These are phyloP conservation scores for Arthonia radiata DNA, from an alignment of 495 filamentous ascomycete genomes.

Conservation along the genomic window DNA sequence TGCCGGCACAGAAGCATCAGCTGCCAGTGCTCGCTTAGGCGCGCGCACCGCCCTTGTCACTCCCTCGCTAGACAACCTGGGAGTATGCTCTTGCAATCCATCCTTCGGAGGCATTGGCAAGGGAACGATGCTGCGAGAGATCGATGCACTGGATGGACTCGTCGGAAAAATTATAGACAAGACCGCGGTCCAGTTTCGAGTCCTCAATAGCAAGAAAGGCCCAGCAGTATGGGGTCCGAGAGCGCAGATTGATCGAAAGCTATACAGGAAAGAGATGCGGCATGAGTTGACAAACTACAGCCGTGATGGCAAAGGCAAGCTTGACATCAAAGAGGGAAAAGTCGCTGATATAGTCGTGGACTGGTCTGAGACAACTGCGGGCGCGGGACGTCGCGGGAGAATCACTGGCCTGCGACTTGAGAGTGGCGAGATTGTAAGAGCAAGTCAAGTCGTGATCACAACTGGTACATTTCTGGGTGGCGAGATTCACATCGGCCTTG, in stretches of 20 bases:
- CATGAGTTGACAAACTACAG: slow-evolving; percentile 57
- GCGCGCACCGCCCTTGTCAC: slow-evolving; percentile 80
- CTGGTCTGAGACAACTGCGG: too few relatives aligned
- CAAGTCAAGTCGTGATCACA: slow-evolving; percentile 71
- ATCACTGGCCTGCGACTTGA: slow-evolving; percentile 76
- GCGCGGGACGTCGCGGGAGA: slow-evolving; percentile 32
- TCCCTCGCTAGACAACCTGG: slow-evolving; percentile 65
- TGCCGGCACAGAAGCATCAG: slow-evolving; percentile 80
- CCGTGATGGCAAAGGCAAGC: slow-evolving; percentile 25
- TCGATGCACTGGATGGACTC: slow-evolving; percentile 86
- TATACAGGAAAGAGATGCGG: slow-evolving; percentile 82
- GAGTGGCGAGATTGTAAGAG: slow-evolving; percentile 61
- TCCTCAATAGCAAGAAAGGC: slow-evolving; percentile 72
- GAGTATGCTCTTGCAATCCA: slow-evolving; percentile 92
- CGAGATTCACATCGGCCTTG: slow-evolving; percentile 86
- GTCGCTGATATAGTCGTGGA: background rate
- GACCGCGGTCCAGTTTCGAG: slow-evolving; percentile 72
- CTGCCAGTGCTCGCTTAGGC: slow-evolving; percentile 75
- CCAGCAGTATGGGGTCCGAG: slow-evolving; percentile 92
- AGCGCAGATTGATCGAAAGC: slow-evolving; percentile 78
- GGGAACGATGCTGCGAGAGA: slow-evolving; percentile 83
- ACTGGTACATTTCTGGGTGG: slow-evolving; percentile 91
- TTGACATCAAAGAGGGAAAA: slow-evolving; percentile 11
- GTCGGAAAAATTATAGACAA: slow-evolving; percentile 79
- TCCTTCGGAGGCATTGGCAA: slow-evolving; percentile 98